Percentiles rank a stretch among this genome's conserved stretches.
These are phyloP conservation scores for Cladophialophora chaetospira DNA, from an alignment of 2,329 filamentous ascomycete species.

Conservation along the genomic window DNA sequence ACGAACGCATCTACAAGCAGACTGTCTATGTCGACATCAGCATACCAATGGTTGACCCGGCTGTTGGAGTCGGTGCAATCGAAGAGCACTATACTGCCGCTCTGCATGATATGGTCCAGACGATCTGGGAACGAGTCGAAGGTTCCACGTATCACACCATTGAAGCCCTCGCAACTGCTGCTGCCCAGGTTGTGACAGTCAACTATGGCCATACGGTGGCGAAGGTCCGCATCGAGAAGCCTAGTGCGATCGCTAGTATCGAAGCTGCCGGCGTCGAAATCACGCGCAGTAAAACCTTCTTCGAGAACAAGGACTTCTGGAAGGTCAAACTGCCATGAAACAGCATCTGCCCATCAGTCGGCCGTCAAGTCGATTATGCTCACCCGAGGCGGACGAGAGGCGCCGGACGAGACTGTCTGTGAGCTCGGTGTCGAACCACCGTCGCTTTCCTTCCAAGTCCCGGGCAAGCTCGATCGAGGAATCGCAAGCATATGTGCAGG, in stretches of 20 bases:
- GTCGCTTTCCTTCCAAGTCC: slow-evolving; percentile 38
- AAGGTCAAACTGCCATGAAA: slow-evolving; percentile 32
- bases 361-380: slow-evolving; percentile 32
- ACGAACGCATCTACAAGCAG: slow-evolving; percentile 55
- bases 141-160: slow-evolving; percentile 53
- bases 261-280: slow-evolving; percentile 53
- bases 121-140: slow-evolving; percentile 48
- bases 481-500: slow-evolving; percentile 32
- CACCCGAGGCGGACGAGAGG: slow-evolving; percentile 19
- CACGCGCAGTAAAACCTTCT: slow-evolving; percentile 49
- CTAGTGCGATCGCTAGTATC: slow-evolving; percentile 53
- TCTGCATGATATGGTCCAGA: slow-evolving; percentile 43
- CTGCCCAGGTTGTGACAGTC: slow-evolving; percentile 50
- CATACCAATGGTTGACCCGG: slow-evolving; percentile 27
- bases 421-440: slow-evolving; percentile 21
- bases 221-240: slow-evolving; percentile 53
- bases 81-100: slow-evolving; percentile 22
- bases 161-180: slow-evolving; percentile 52
- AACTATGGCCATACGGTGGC: slow-evolving; percentile 49
- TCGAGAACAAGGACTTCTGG: slow-evolving; percentile 39
- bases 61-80: slow-evolving; percentile 14
- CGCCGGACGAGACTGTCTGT: background rate
- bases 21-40: slow-evolving; percentile 47
- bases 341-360: slow-evolving; percentile 10
- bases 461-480: slow-evolving; percentile 40